A percentile compares a stretch with the other conserved stretches of the same genome.
Evolutionary conservation across 2,329 filamentous ascomycete species (phyloP).

Genomic region (Zymoseptoria passerinii): DNA sequence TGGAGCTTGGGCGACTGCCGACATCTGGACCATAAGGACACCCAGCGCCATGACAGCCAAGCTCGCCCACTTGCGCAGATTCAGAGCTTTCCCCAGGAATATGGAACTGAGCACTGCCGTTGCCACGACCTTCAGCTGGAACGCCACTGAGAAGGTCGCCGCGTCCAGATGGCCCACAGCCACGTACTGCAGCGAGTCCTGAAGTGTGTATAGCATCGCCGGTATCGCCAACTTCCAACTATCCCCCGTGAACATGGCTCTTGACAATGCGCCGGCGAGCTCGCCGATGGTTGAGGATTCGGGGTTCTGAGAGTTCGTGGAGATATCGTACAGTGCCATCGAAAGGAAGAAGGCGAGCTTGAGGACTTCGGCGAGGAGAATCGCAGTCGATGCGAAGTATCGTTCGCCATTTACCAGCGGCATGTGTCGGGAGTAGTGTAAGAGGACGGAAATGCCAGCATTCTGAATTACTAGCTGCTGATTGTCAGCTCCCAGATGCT

Average conservation of each 20-base stretch:
- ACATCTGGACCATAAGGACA: conserved; percentile 77
- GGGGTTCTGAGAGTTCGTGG: conserved; percentile 67
- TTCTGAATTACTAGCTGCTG: conserved; percentile 69
- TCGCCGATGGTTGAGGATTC: conserved; percentile 50
- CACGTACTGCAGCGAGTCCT: conserved; percentile 90
- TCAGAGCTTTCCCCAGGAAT: conserved; percentile 63
- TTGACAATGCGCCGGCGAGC: conserved; percentile 70
- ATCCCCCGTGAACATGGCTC: conserved; percentile 76
- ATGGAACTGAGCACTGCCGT: conserved; percentile 80
- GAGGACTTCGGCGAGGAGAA: conserved; percentile 86
- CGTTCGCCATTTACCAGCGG: conserved; percentile 72
- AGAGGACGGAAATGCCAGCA: conserved; percentile 69
- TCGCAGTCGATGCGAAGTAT: conserved; percentile 88
- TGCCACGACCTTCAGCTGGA: conserved; percentile 89
- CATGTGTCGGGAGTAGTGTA: conserved; percentile 95
- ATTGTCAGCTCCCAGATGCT: conserved; percentile 5
- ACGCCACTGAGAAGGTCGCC: conserved; percentile 86
- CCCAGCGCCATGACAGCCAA: conserved; percentile 72
- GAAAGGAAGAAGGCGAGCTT: conserved; percentile 82
- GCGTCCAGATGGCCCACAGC: conserved; percentile 86
- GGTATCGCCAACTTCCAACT: conserved; percentile 93
- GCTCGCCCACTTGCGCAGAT: conserved; percentile 68
- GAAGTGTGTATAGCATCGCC: conserved; percentile 77
- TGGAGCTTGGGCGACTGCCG: conserved; percentile 47
- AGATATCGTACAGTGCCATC: conserved; percentile 81